These are phyloP conservation scores for Tanozyma kutaoensis DNA, from an alignment of 805 yeast genomes.

Conservation along the genomic window DNA sequence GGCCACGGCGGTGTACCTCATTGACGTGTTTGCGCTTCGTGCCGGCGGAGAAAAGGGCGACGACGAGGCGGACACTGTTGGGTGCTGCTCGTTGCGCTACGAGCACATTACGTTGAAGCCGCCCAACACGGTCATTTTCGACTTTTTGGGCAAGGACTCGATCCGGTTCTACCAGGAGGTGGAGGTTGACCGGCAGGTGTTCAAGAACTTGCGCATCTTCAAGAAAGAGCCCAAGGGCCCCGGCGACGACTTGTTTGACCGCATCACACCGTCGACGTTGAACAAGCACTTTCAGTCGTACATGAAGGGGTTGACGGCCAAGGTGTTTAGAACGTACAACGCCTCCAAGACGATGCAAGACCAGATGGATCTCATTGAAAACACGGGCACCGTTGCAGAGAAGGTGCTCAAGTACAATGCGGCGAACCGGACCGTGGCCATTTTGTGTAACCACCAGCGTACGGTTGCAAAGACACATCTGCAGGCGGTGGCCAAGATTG, in stretches of 20 bases:
- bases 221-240: constrained; percentile 81
- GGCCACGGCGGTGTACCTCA: constrained; percentile 87
- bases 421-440: constrained; percentile 91
- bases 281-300: constrained; percentile 82
- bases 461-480: constrained; percentile 81
- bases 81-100: constrained; percentile 86
- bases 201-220: constrained; percentile 76
- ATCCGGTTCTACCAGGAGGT: constrained; percentile 87
- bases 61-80: constrained; percentile 96
- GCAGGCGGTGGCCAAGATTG: constrained; percentile 64
- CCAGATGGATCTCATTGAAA: constrained; percentile 73
- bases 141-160: constrained; percentile 92
- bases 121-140: constrained; percentile 77
- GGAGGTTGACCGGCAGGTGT: constrained; percentile 83
- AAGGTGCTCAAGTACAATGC: constrained; percentile 83
- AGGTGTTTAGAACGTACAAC: constrained; percentile 93
- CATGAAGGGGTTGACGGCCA: constrained; percentile 90
- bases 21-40: constrained; percentile 88
- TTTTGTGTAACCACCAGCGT: constrained; percentile 93
- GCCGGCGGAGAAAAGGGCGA: constrained; percentile 98
- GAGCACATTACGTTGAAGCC: constrained; percentile 83
- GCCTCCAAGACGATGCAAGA: constrained; percentile 97
- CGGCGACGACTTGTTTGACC: constrained; percentile 87
- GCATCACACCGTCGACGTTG: constrained; percentile 70
- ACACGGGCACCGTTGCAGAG: constrained; percentile 78